Conservation (phyloP, 345 rosid genomes). For the Reutealis trisperma region DNA sequence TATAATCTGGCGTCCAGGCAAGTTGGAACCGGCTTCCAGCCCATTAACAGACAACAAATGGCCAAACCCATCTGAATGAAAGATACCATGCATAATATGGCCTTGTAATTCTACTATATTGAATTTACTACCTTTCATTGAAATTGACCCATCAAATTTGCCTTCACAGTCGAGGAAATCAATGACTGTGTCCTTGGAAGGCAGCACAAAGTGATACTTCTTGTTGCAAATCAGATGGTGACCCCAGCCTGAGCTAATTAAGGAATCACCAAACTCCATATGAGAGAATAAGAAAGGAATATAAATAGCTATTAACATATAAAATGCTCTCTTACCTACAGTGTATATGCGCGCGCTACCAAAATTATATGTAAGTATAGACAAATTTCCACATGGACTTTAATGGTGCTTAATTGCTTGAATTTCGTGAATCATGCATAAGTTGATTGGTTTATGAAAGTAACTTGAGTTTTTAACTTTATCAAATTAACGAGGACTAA, state of each 20-base stretch:
- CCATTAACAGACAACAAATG: constrained; percentile 81
- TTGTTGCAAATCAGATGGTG: constrained; percentile 77
- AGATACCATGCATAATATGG: constrained; percentile 75
- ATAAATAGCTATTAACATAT: too few species aligned
- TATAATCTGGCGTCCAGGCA: constrained; percentile 77
- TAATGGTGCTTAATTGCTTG: too few species aligned
- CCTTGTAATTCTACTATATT: constrained; percentile 53
- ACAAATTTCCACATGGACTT: too few species aligned
- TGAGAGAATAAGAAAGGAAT: background rate
- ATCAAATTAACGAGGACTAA: too few species aligned
- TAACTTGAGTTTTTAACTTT: too few species aligned
- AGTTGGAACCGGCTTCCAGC: constrained; percentile 60
- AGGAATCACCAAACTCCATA: constrained; percentile 1
- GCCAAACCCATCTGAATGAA: constrained; percentile 88
- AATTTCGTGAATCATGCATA: too few species aligned
- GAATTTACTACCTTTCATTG: constrained; percentile 42
- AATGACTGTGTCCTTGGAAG: constrained; percentile 57
- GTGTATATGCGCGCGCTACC: too few species aligned
- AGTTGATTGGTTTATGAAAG: too few species aligned
- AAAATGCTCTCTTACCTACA: too few species aligned
- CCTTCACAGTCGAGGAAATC: constrained; percentile 44
- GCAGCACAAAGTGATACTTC: constrained; percentile 87
- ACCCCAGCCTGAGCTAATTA: constrained; percentile 72
- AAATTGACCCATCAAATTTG: constrained; percentile 18
- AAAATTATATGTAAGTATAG: too few species aligned